A percentile compares a stretch with the other conserved stretches of the same genome.
phyloP scores from a whole-genome alignment of 495 filamentous ascomycete species.

The Rhypophila decipiens region DNA sequence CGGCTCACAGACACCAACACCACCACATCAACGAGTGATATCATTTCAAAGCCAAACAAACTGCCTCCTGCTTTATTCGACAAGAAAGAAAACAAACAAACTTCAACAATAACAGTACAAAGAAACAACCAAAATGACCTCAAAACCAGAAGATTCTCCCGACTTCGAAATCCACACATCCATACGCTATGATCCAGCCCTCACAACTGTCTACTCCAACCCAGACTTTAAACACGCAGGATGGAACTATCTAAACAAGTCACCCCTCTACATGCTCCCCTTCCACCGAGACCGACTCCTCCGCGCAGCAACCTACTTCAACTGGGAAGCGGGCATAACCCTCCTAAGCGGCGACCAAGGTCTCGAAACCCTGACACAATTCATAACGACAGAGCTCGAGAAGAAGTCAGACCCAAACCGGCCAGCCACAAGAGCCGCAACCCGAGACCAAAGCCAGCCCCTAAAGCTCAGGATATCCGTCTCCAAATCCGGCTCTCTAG shows the following conservation, averaged over 20 bases:
- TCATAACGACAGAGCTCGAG: slow-evolving; percentile 15
- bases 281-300: slow-evolving; percentile 78
- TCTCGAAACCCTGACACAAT: slow-evolving; percentile 23
- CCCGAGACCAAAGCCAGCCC: slow-evolving; percentile 18
- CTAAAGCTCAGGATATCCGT: slow-evolving; percentile 50
- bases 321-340: slow-evolving; percentile 45
- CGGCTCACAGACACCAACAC: too few species aligned
- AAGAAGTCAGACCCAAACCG: too few species aligned
- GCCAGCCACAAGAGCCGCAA: too few species aligned
- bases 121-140: too few species aligned
- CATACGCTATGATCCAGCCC: slow-evolving; percentile 65
- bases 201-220: slow-evolving; percentile 35
- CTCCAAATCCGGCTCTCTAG: slow-evolving; percentile 40
- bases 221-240: slow-evolving; percentile 25
- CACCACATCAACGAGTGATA: too few species aligned
- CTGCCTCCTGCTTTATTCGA: too few species aligned
- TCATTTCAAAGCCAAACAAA: too few species aligned
- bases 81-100: neutral
- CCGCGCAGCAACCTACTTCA: slow-evolving; percentile 62
- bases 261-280: slow-evolving; percentile 77
- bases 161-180: slow-evolving; percentile 63
- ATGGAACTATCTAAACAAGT: slow-evolving; percentile 40
- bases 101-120: neutral
- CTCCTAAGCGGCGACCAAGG: slow-evolving; percentile 38
- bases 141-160: too few species aligned